Evolutionary conservation across 768 basidiomycete species (phyloP), one percentile per base, ranked within the genome.

Genomic region (Russula abietina): DNA sequence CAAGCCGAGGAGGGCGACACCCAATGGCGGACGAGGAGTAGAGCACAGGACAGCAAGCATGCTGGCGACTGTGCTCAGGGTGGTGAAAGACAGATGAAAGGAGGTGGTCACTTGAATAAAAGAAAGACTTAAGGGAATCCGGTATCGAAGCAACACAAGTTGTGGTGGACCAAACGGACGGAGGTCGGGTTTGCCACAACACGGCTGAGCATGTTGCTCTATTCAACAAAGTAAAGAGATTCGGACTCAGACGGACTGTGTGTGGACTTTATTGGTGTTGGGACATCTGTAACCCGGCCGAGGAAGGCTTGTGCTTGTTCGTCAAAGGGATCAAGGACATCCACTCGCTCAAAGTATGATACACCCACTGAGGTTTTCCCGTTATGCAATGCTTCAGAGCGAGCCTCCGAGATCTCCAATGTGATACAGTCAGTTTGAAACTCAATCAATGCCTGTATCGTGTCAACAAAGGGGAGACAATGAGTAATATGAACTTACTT

Each of bases 31-130:
- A 17, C 33, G 54, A 19, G 58, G 54, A 36, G 54, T 24, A 36
- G 48, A 49, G n/a, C 30, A 38, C 53, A 64, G 54, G 49, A 55
- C 63, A 16, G 59, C 54, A 24, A 64, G 39, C 63, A 64, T 64
- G 54, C 38, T 39, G 38, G 33, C 32, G 30, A 51, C 41, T 38
- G 48, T 17, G 63, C 22, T 49, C 48, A 32, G 54, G 39, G 54
- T 4, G 48, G 26, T 30, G 26, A 32, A 36, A 2, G 32, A 16
- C 14, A 50, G 5, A 48, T 28, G 56, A 53, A 28, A 50, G 28
- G 24, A 45, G 32, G 14, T 30, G 59, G 24, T 22, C 38, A 24
- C 33, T 59, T 48, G 48, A 39, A 59, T 54, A 43, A 50, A 59
- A 11, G 5, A 16, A 4, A 46, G 1, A 9, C 32, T 52, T 41